phyloP scores from a whole-genome alignment of 106 monocot species.

The Cymbidium sinense region DNA sequence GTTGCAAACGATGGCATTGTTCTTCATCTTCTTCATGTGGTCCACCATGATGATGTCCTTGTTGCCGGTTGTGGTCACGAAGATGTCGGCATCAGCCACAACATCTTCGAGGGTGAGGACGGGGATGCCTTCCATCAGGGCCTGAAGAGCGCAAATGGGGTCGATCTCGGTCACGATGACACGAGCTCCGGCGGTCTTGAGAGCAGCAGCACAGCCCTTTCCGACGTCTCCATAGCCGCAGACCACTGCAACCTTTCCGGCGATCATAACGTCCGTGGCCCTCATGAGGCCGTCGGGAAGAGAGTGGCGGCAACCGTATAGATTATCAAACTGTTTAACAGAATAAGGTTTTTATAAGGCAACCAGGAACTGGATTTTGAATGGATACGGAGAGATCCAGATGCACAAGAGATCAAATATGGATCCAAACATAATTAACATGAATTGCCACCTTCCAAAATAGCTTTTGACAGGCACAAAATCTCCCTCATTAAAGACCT shows the following conservation, averaged over 20 bases:
- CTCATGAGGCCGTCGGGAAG: constrained; percentile 17
- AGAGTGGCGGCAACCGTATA: constrained; percentile 22
- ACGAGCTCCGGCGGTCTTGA: constrained; percentile 12
- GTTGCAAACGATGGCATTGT: constrained; percentile 48
- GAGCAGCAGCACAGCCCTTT: constrained; percentile 19
- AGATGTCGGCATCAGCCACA: constrained; percentile 26
- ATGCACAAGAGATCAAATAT: no score
- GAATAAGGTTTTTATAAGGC: no score
- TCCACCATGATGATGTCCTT: constrained; percentile 47
- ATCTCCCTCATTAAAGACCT: no score
- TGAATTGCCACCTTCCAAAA: no score
- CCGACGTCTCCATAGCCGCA: constrained; percentile 20
- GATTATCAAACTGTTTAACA: constrained; percentile 16
- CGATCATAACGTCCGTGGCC: constrained; percentile 21
- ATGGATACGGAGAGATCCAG: no score
- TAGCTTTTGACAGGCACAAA: no score
- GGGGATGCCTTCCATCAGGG: constrained; percentile 18
- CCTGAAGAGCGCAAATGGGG: constrained; percentile 18
- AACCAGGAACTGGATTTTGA: no score
- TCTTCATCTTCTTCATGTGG: constrained; percentile 56
- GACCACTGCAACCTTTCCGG: constrained; percentile 15
- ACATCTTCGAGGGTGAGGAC: constrained; percentile 24
- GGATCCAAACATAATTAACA: no score
- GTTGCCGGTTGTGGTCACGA: constrained; percentile 38
- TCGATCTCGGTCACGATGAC: constrained; percentile 23